Conservation (phyloP, 352 stramenopile genomes). For the Thraustochytrium sp. region DNA sequence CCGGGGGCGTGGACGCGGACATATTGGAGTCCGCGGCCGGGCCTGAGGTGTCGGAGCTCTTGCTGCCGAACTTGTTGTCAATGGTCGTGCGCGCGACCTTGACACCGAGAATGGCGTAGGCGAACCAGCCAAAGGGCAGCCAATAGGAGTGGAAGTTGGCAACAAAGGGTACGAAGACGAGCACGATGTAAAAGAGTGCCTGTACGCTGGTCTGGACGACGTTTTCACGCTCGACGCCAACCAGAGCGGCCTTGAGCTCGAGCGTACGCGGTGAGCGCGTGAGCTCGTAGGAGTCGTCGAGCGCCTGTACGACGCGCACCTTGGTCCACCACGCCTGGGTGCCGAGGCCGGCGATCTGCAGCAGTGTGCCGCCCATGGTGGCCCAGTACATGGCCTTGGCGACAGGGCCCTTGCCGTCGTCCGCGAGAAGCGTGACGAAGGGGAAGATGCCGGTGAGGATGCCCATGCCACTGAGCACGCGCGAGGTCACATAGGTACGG, state of each 20-base stretch:
- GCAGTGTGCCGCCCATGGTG: background rate
- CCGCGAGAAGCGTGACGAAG: background rate
- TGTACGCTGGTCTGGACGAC: background rate
- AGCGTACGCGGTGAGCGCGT: background rate
- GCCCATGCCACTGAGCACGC: background rate
- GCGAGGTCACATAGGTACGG: background rate
- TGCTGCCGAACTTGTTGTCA: constrained; percentile 19
- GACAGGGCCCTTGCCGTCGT: background rate
- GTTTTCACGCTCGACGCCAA: constrained; percentile 20
- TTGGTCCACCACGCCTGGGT: background rate
- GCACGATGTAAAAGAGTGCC: constrained; percentile 1
- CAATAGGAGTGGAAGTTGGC: constrained; percentile 22
- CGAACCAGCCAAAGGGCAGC: constrained; percentile 13
- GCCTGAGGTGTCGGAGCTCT: background rate
- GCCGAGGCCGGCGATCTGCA: background rate
- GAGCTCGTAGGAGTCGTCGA: background rate
- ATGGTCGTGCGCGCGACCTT: constrained; percentile 11
- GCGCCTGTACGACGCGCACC: background rate
- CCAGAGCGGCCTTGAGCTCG: background rate
- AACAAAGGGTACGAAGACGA: constrained; percentile 13
- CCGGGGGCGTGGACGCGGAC: background rate
- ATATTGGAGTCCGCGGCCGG: background rate
- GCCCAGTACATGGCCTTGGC: background rate
- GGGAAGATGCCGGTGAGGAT: constrained; percentile 4
- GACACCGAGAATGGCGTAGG: background rate